Conservation (phyloP, 1,284 basidiomycete genomes). For the Trametes pubescens region DNA sequence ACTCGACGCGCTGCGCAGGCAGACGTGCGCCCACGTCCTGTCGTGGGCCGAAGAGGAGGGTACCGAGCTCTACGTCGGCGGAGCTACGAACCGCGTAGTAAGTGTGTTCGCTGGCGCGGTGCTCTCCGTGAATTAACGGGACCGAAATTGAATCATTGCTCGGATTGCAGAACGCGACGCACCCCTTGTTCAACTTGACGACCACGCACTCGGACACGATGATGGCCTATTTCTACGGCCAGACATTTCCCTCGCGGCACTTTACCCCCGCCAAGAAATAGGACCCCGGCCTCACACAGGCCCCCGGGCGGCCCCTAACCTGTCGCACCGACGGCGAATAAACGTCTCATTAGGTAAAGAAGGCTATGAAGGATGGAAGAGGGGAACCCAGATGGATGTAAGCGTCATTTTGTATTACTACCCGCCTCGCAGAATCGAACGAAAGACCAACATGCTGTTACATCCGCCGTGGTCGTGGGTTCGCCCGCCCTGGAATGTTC, state of each 20-base stretch:
- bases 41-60: conserved; percentile 84
- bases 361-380: not conserved
- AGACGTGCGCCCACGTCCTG: conserved; percentile 65
- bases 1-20: conserved; percentile 51
- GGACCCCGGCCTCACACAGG: not conserved
- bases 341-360: not conserved
- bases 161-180: conserved; percentile 82
- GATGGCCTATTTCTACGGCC: conserved; percentile 81
- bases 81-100: conserved; percentile 74
- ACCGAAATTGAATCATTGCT: not conserved
- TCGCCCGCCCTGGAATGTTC: not conserved
- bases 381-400: not conserved
- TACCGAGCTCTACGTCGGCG: conserved; percentile 69
- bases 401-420: conserved; percentile 8
- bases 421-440: not conserved
- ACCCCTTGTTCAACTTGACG: conserved; percentile 88
- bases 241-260: conserved; percentile 51
- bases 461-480: not conserved
- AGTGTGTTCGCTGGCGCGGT: conserved; percentile 41
- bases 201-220: conserved; percentile 77
- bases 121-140: not conserved
- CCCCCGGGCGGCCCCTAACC: not conserved
- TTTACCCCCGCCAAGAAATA: conserved; percentile 16
- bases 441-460: not conserved
- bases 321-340: not conserved